These are phyloP conservation scores for Hypocreales sp. DNA, from an alignment of 2,329 filamentous ascomycete species.

Conservation along the genomic window DNA sequence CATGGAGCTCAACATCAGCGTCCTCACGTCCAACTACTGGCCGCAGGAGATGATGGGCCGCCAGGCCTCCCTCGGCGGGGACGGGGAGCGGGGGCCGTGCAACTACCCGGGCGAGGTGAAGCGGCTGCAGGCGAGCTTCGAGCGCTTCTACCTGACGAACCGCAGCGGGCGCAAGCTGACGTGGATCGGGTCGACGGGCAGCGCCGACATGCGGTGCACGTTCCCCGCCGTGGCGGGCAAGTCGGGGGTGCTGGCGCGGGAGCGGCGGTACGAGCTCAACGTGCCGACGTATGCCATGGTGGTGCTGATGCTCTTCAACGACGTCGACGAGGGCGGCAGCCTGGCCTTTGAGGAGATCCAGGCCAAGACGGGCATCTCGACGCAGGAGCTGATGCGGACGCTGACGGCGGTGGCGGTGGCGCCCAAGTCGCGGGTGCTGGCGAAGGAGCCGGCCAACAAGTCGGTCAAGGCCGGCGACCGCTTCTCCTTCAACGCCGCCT, in stretches of 20 bases:
- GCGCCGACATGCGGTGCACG: constrained; percentile 69
- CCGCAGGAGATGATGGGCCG: constrained; percentile 74
- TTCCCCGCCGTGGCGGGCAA: constrained; percentile 62
- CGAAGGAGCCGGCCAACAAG: constrained; percentile 69
- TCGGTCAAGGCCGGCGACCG: constrained; percentile 59
- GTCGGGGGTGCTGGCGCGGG: constrained; percentile 41
- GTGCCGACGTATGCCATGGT: constrained; percentile 90
- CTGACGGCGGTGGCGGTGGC: constrained; percentile 71
- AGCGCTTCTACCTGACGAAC: constrained; percentile 74
- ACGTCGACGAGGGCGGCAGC: constrained; percentile 37
- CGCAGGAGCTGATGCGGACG: constrained; percentile 57
- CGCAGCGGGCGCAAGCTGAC: constrained; percentile 79
- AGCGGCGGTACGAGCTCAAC: constrained; percentile 74
- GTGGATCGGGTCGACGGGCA: constrained; percentile 60
- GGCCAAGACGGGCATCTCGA: constrained; percentile 63
- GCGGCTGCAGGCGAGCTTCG: constrained; percentile 67
- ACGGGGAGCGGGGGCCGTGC: constrained; percentile 30
- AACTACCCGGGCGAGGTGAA: constrained; percentile 64
- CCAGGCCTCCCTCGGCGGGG: constrained; percentile 32
- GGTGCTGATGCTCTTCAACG: constrained; percentile 79
- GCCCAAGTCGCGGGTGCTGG: constrained; percentile 66
- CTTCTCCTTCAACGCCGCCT: constrained; percentile 72
- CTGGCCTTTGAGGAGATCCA: constrained; percentile 65
- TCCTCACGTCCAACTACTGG: constrained; percentile 91
- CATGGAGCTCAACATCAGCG: constrained; percentile 68